Conservation (phyloP, 495 filamentous ascomycete genomes). For the Beverwykella pulmonaria region DNA sequence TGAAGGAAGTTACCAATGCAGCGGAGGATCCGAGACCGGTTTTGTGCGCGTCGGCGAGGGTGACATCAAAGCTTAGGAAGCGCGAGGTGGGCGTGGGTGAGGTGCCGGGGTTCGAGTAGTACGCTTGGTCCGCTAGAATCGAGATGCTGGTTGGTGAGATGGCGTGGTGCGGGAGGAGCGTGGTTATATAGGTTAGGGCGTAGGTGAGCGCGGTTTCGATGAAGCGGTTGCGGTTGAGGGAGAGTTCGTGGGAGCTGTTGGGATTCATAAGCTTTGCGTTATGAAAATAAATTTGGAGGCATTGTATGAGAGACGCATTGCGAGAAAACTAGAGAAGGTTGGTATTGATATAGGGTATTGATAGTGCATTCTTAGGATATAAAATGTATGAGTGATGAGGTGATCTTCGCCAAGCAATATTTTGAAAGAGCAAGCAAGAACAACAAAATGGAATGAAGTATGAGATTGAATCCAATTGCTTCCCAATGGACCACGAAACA, state of each 20-base stretch:
- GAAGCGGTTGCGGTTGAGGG: slow-evolving; percentile 70
- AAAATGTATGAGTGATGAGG: no score
- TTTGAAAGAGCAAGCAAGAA: no score
- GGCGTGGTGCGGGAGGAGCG: slow-evolving; percentile 54
- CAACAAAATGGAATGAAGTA: no score
- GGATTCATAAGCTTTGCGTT: background rate
- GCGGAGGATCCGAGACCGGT: slow-evolving; percentile 96
- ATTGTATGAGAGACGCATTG: no score
- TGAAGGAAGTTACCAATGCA: slow-evolving; percentile 89
- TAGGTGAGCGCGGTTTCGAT: slow-evolving; percentile 89
- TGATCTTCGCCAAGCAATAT: no score
- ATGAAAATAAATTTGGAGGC: background rate
- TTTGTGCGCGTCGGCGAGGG: slow-evolving; percentile 81
- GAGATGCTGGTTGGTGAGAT: slow-evolving; percentile 74
- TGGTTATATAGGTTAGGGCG: slow-evolving; percentile 76
- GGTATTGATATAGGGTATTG: no score
- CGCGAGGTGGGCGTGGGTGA: slow-evolving; percentile 46
- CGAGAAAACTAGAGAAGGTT: no score
- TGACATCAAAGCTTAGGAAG: slow-evolving; percentile 78
- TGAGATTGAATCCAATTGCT: no score
- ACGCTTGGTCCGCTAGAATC: slow-evolving; percentile 92
- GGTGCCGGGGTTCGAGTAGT: slow-evolving; percentile 77
- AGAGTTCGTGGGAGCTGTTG: slow-evolving; percentile 26
- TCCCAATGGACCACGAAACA: no score
- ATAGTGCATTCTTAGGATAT: no score